phyloP scores from a whole-genome alignment of 129 eudicot species.

The Cynara cardunculus region DNA sequence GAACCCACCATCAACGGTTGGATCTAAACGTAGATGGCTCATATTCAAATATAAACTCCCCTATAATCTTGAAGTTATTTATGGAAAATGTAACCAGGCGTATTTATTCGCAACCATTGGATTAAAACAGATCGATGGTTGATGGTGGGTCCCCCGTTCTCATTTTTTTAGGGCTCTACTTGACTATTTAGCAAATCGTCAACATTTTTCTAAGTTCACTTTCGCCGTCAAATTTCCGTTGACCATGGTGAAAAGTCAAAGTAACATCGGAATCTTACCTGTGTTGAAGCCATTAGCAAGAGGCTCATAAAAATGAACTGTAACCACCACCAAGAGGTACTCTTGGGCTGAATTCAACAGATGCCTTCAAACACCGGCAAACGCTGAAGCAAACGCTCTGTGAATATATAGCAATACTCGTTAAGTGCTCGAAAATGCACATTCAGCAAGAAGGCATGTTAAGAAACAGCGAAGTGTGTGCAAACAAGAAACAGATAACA shows the following conservation, averaged over 20 bases:
- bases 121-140: not conserved
- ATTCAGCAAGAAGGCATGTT: not conserved
- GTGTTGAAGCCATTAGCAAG: not conserved
- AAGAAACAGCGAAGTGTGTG: too few relatives aligned
- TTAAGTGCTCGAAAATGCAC: not conserved
- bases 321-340: constrained; percentile 87
- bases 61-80: too few relatives aligned
- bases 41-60: too few relatives aligned
- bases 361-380: constrained; percentile 54
- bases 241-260: constrained; percentile 12
- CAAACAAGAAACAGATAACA: too few relatives aligned
- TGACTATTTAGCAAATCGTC: not conserved
- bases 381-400: constrained; percentile 60
- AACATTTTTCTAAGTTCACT: not conserved
- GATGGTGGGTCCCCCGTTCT: not conserved
- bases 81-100: too few relatives aligned
- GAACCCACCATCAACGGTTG: too few relatives aligned
- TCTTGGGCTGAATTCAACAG: constrained; percentile 57
- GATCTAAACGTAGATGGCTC: not conserved
- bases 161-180: not conserved
- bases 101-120: not conserved
- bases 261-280: not conserved
- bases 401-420: not conserved
- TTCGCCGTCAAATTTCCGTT: not conserved
- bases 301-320: constrained; percentile 53